phyloP scores from a whole-genome alignment of 2,329 filamentous ascomycete genomes.

The Epichloe brachyelytri region DNA sequence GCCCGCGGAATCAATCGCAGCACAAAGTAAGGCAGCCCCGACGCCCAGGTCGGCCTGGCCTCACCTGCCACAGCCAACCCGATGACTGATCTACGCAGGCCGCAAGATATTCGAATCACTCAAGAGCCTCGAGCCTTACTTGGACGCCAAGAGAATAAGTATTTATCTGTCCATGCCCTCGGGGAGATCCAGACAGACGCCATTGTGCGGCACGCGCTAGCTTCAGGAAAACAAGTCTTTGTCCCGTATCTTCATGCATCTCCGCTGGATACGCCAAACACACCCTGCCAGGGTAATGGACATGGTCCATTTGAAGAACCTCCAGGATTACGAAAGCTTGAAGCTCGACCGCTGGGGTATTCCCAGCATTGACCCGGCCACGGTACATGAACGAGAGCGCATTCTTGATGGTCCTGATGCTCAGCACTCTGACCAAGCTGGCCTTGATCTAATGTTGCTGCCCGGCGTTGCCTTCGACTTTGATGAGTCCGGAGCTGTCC shows the following conservation, averaged over 20 bases:
- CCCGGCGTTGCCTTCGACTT: conserved; percentile 86
- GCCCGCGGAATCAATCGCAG: conserved; percentile 44
- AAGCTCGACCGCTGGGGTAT: conserved; percentile 84
- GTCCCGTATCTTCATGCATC: conserved; percentile 75
- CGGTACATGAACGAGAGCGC: conserved; percentile 54
- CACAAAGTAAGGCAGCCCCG: conserved; percentile 51
- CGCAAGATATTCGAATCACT: conserved; percentile 50
- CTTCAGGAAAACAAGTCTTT: conserved; percentile 70
- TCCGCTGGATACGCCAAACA: conserved; percentile 30
- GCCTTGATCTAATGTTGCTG: conserved; percentile 77
- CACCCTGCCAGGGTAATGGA: conserved; percentile 71
- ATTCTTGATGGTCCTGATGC: conserved; percentile 52
- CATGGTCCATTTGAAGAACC: conserved; percentile 68
- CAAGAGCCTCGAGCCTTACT: conserved; percentile 58
- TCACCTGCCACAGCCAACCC: not conserved
- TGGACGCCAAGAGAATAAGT: conserved; percentile 60
- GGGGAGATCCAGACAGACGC: conserved; percentile 71
- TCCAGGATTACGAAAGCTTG: conserved; percentile 67
- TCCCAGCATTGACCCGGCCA: conserved; percentile 60
- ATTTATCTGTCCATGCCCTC: conserved; percentile 89
- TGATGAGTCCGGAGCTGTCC: conserved; percentile 41
- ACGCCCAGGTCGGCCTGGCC: not conserved
- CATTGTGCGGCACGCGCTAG: conserved; percentile 72
- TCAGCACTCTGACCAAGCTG: conserved; percentile 27
- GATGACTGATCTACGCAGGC: conserved; percentile 35